Conservation (phyloP, 805 yeast genomes). For the Saccharomycopsis sp. region DNA sequence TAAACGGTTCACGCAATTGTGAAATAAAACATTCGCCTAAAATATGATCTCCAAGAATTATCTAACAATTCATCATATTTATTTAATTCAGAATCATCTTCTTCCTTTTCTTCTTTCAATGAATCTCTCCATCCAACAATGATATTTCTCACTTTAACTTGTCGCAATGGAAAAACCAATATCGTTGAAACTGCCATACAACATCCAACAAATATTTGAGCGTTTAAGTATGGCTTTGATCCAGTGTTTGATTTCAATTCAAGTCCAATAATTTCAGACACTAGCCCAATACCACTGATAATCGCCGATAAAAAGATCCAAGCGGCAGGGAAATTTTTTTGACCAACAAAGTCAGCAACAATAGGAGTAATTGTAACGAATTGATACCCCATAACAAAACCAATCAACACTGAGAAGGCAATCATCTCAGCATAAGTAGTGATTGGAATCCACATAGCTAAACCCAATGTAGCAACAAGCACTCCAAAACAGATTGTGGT, state of each 20-base stretch:
- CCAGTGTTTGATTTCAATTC: constrained; percentile 32
- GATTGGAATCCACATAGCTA: constrained; percentile 45
- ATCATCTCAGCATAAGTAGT: constrained; percentile 34
- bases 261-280: constrained; percentile 50
- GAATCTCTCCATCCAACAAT: constrained; percentile 24
- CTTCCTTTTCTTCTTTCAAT: constrained; percentile 7
- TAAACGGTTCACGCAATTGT: background rate
- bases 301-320: constrained; percentile 31
- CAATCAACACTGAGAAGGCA: constrained; percentile 37
- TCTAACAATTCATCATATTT: constrained; percentile 2
- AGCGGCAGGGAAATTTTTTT: constrained; percentile 33
- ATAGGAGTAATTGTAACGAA: constrained; percentile 35
- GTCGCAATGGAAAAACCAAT: constrained; percentile 31
- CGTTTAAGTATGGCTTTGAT: constrained; percentile 30
- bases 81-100: background rate
- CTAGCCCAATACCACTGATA: constrained; percentile 32
- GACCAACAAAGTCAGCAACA: constrained; percentile 35
- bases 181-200: constrained; percentile 28
- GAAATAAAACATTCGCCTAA: constrained; percentile 9
- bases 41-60: background rate
- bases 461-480: constrained; percentile 33
- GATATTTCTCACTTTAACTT: constrained; percentile 29
- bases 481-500: constrained; percentile 33
- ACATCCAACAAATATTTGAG: constrained; percentile 36
- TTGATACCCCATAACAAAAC: constrained; percentile 39